Evolutionary conservation across 495 filamentous ascomycete species (phyloP), one percentile per base, ranked within the genome.

Genomic region (Coniosporium apollinis): DNA sequence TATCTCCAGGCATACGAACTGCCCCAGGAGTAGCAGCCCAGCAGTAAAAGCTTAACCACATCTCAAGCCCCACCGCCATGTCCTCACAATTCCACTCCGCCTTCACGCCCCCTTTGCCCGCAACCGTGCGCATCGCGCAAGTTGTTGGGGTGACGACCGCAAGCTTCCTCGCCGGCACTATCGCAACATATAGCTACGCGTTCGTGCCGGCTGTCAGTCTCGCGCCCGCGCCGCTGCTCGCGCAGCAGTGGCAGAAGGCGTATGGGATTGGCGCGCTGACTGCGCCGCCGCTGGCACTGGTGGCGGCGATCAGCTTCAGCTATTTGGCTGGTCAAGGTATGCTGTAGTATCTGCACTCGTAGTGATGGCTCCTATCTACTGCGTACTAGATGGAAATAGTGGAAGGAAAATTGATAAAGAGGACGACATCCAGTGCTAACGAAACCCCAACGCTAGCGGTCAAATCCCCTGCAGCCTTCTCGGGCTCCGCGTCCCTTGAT

Each of bases 161-260:
- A 10, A 28, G 26, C 24, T 39, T 14, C 36, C 36, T 39, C 18
- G 19, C 26, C 15, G 36, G 36, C 30, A 21, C 18, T 9, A 22
- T 33, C 29, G 6, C 25, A 9, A 11, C 28, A 8, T 22, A 17
- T 13, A 10, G 4, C 14, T 20, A 14, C 21, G 16, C 9, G 13
- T 15, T 22, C 20, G 1, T 24, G 26, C 11, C 22, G 34, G 19
- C 19, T 19, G 20, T 41, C 15, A 11, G 3, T 22, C 16, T 36
- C 20, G 31, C 38, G 11, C 26, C 38, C 9, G 18, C 32, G 10
- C 22, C 28, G 17, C 13, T 41, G 4, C 13, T 22, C 16, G 38
- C 28, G 22, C n/a, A 20, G 33, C 38, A 41, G 29, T 41, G 38
- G 38, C 8, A 9, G 8, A 30, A 22, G 10, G 24, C 33, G n/a